phyloP scores from a whole-genome alignment of 768 basidiomycete species.

The Exsudoporus frostii region DNA sequence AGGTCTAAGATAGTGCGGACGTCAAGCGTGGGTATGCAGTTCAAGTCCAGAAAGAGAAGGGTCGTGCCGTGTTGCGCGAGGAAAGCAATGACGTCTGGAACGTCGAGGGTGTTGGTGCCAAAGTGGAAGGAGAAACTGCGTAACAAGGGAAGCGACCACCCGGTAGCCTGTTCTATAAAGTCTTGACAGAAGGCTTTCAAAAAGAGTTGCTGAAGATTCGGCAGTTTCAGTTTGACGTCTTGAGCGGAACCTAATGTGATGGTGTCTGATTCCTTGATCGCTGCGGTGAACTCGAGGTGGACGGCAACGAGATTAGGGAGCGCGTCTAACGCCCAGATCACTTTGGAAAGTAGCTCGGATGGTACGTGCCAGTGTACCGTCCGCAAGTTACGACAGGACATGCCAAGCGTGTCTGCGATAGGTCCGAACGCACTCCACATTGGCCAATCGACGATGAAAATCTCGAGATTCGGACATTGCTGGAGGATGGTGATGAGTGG shows the following conservation, averaged over 20 bases:
- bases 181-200: conserved; percentile 58
- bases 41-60: conserved; percentile 64
- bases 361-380: conserved; percentile 63
- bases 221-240: conserved; percentile 51
- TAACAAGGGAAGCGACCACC: conserved; percentile 65
- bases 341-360: conserved; percentile 51
- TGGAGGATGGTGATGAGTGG: conserved; percentile 56
- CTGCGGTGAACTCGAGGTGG: conserved; percentile 47
- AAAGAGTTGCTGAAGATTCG: conserved; percentile 58
- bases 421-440: conserved; percentile 57
- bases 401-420: conserved; percentile 61
- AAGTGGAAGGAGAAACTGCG: conserved; percentile 54
- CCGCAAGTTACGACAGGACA: conserved; percentile 48
- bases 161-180: conserved; percentile 65
- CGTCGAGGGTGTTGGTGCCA: conserved; percentile 35
- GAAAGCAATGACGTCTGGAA: conserved; percentile 60
- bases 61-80: conserved; percentile 53
- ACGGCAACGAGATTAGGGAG: conserved; percentile 55
- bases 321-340: conserved; percentile 69
- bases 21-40: conserved; percentile 55
- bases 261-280: conserved; percentile 37
- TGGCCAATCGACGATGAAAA: conserved; percentile 68
- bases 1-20: conserved; percentile 57
- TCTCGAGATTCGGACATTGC: conserved; percentile 70
- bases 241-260: conserved; percentile 60